Conservation (phyloP, 2,329 filamentous ascomycete species). For the Podosphaera fusca region DNA sequence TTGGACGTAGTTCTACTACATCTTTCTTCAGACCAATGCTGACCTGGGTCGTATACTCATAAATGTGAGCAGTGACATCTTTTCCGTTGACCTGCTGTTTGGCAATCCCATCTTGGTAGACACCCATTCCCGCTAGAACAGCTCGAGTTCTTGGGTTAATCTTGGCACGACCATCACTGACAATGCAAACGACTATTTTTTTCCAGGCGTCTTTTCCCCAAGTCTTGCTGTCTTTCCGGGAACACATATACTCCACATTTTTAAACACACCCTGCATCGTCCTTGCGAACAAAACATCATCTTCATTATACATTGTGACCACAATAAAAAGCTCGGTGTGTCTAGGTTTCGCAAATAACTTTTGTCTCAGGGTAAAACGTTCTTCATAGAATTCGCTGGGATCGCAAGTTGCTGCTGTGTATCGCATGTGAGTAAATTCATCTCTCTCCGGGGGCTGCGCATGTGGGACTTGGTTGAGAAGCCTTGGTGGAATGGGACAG, state of each 20-base stretch:
- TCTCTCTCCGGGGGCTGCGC: slow-evolving; percentile 47
- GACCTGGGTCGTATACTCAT: slow-evolving; percentile 80
- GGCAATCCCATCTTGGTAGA: slow-evolving; percentile 94
- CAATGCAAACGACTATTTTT: slow-evolving; percentile 96
- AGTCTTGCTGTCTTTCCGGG: slow-evolving; percentile 75
- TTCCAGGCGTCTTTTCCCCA: slow-evolving; percentile 99
- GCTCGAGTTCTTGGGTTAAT: slow-evolving; percentile 85
- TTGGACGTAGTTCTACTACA: slow-evolving; percentile 62
- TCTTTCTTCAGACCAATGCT: slow-evolving; percentile 76
- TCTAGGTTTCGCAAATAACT: slow-evolving; percentile 72
- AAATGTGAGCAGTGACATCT: slow-evolving; percentile 91
- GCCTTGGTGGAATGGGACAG: slow-evolving; percentile 74
- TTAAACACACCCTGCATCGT: slow-evolving; percentile 97
- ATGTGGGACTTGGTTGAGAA: slow-evolving; percentile 34
- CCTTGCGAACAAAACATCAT: slow-evolving; percentile 83
- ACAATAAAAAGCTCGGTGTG: slow-evolving; percentile 93
- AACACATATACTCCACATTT: slow-evolving; percentile 97
- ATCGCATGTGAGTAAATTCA: slow-evolving; percentile 79
- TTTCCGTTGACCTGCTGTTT: slow-evolving; percentile 96
- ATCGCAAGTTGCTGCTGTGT: slow-evolving; percentile 86
- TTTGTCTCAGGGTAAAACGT: slow-evolving; percentile 78
- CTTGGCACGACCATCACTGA: slow-evolving; percentile 89
- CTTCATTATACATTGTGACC: slow-evolving; percentile 97
- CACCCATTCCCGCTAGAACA: slow-evolving; percentile 75
- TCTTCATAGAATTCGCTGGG: slow-evolving; percentile 69